Percentiles rank a stretch among this genome's conserved stretches.
Conservation (phyloP, 2,329 filamentous ascomycete genomes). For the Graphilbum sp. region DNA sequence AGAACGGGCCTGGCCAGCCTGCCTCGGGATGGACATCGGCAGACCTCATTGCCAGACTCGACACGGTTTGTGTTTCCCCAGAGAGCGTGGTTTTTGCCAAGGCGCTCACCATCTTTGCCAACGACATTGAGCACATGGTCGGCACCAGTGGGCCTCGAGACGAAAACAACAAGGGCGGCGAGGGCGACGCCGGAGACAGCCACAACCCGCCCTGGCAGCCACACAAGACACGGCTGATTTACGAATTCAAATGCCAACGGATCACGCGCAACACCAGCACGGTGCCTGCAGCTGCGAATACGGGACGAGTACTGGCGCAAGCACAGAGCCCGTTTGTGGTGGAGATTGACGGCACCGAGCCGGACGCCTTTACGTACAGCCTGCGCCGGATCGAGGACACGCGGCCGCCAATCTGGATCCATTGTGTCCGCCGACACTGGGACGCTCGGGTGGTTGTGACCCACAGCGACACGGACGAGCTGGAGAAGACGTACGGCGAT, state of each 20-base stretch:
- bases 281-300: neutral
- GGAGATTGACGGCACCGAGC: constrained; percentile 10
- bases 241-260: constrained; percentile 11
- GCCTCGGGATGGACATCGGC: constrained; percentile 12
- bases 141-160: neutral
- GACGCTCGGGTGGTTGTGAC: constrained; percentile 13
- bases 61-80: constrained; percentile 4
- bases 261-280: neutral
- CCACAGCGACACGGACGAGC: constrained; percentile 8
- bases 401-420: constrained; percentile 12
- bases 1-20: constrained; percentile 8
- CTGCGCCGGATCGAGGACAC: constrained; percentile 9
- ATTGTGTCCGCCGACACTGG: constrained; percentile 17
- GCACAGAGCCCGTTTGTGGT: constrained; percentile 9
- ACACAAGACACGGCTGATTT: constrained; percentile 9
- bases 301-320: neutral
- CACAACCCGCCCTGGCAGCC: constrained; percentile 2
- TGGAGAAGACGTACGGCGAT: constrained; percentile 9
- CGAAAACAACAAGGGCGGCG: neutral
- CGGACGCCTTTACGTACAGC: constrained; percentile 9
- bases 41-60: constrained; percentile 7
- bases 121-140: constrained; percentile 7
- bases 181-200: neutral
- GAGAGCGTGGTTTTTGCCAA: constrained; percentile 14
- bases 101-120: constrained; percentile 13